phyloP scores from a whole-genome alignment of 129 eudicot species.

The Sambucus nigra region DNA sequence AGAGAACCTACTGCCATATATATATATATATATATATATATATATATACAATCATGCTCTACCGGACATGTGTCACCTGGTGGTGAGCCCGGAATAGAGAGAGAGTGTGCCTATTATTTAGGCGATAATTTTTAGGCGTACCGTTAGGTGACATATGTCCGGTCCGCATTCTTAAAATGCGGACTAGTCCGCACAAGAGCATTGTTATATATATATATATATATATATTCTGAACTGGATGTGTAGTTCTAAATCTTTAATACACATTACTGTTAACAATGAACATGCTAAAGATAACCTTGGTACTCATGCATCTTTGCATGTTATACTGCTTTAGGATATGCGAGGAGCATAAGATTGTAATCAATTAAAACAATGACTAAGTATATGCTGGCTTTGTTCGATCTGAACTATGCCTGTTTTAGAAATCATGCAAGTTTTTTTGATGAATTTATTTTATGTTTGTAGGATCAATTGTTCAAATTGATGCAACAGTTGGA shows the following conservation, averaged over 20 bases:
- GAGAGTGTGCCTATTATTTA: too few species aligned
- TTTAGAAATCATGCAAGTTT: neutral
- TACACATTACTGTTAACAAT: neutral
- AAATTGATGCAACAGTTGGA: constrained; percentile 66
- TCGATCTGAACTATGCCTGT: neutral
- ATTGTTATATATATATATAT: too few species aligned
- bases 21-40: too few species aligned
- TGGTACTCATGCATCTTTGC: neutral
- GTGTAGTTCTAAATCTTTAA: neutral
- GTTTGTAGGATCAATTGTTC: constrained; percentile 59
- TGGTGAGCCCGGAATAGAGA: too few species aligned
- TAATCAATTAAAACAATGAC: neutral
- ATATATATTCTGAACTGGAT: constrained; percentile 1
- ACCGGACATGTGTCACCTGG: too few species aligned
- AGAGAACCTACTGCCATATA: too few species aligned
- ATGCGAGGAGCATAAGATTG: constrained; percentile 2
- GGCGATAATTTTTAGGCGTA: too few species aligned
- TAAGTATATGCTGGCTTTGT: neutral
- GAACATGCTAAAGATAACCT: neutral
- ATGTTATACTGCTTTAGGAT: too few species aligned
- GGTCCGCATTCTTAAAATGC: too few species aligned
- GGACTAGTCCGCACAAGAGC: too few species aligned
- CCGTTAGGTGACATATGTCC: too few species aligned
- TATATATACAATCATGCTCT: too few species aligned
- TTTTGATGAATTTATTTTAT: constrained; percentile 5